These are phyloP conservation scores for Toxicodendron radicans DNA, from an alignment of 345 rosid genomes.

Conservation along the genomic window DNA sequence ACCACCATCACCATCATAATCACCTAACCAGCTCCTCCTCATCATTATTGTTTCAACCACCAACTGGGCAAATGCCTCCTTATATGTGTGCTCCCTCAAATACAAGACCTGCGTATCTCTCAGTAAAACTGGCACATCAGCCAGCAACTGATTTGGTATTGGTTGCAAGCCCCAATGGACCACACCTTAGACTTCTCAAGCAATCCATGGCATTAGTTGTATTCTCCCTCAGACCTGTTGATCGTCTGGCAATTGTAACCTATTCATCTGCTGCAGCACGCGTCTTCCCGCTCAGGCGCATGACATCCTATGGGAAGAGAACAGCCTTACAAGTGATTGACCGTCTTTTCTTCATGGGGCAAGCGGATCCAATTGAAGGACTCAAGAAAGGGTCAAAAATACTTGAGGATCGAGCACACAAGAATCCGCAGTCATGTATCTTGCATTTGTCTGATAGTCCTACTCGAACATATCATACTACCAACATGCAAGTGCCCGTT, in stretches of 20 bases:
- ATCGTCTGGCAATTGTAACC: conserved; percentile 82
- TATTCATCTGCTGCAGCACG: conserved; percentile 77
- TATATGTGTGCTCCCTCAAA: conserved; percentile 30
- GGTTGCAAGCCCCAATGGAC: conserved; percentile 77
- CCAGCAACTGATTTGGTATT: conserved; percentile 67
- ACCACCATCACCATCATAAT: conserved; percentile 31
- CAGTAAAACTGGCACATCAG: conserved; percentile 57
- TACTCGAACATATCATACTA: conserved; percentile 48
- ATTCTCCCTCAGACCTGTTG: conserved; percentile 68
- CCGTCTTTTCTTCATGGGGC: conserved; percentile 76
- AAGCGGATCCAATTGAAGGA: conserved; percentile 78
- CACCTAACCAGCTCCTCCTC: conserved; percentile 38
- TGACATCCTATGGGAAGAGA: conserved; percentile 79
- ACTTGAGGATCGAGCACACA: conserved; percentile 76
- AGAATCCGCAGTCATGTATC: conserved; percentile 61
- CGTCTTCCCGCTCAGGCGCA: conserved; percentile 76
- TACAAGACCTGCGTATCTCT: conserved; percentile 56
- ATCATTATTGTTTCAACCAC: conserved; percentile 27
- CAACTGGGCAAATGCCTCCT: conserved; percentile 28
- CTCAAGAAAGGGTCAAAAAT: conserved; percentile 73
- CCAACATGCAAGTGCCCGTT: conserved; percentile 46
- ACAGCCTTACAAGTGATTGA: conserved; percentile 77
- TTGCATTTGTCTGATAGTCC: conserved; percentile 73
- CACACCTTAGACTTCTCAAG: conserved; percentile 74
- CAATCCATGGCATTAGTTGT: conserved; percentile 81